Evolutionary conservation across 441 rosid genomes (phyloP).

Genomic region (Erysimum pusillum): DNA sequence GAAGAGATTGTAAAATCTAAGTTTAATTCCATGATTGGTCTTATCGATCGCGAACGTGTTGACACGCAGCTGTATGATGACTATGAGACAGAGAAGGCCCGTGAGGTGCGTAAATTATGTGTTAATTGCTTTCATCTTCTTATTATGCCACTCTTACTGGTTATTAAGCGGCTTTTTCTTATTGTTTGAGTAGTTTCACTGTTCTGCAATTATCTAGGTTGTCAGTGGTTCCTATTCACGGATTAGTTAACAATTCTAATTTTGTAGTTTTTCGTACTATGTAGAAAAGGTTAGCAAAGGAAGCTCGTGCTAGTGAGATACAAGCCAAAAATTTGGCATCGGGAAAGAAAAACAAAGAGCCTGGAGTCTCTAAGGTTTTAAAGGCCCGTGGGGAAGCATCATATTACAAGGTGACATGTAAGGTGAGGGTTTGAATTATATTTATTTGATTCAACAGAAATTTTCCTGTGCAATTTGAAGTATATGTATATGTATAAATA

Average conservation of each 20-base stretch:
- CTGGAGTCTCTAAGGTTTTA: conserved; percentile 65
- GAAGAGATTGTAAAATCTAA: conserved; percentile 91
- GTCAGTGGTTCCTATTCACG: not conserved
- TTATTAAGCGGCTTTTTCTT: not conserved
- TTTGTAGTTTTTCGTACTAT: conserved; percentile 37
- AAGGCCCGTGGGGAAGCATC: conserved; percentile 96
- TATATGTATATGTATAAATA: conserved; percentile 8
- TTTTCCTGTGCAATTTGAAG: conserved; percentile 2
- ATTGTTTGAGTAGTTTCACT: conserved; percentile 14
- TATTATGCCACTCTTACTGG: not conserved
- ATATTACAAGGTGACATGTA: conserved; percentile 94
- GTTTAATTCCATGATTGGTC: conserved; percentile 97
- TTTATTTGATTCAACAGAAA: not conserved
- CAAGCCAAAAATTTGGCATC: conserved; percentile 82
- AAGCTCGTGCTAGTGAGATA: conserved; percentile 83
- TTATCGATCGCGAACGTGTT: conserved; percentile 87
- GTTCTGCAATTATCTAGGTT: conserved; percentile 12
- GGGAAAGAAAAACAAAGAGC: conserved; percentile 87
- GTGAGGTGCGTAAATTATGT: conserved; percentile 67
- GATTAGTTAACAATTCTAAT: conserved; percentile 14
- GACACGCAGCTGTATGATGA: conserved; percentile 88
- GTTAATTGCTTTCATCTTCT: conserved; percentile 30
- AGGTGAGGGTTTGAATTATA: conserved; percentile 62
- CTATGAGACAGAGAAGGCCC: conserved; percentile 91
- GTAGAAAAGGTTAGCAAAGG: conserved; percentile 94